phyloP scores from a whole-genome alignment of 768 basidiomycete genomes.

The Chalciporus sphaerocephalus region DNA sequence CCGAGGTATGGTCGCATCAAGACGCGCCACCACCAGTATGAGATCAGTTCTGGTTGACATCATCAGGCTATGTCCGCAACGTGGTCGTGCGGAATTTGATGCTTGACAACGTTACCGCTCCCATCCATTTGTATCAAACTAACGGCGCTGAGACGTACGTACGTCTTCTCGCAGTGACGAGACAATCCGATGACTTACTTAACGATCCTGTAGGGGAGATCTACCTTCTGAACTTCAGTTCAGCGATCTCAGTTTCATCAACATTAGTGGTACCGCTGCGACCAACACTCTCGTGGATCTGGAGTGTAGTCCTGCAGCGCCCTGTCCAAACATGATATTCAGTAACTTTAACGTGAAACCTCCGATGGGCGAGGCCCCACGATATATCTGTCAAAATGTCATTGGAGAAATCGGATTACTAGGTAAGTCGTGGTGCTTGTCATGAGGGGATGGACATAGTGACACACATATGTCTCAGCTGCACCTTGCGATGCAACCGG shows the following conservation, averaged over 20 bases:
- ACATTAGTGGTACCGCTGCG: slow-evolving; percentile 45
- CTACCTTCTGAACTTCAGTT: slow-evolving; percentile 46
- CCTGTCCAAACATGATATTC: slow-evolving; percentile 45
- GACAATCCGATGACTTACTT: slow-evolving; percentile 44
- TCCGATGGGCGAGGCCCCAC: slow-evolving; percentile 28
- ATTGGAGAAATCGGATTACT: slow-evolving; percentile 31
- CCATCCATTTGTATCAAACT: slow-evolving; percentile 19
- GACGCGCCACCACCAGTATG: too few relatives aligned
- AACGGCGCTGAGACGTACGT: too few relatives aligned
- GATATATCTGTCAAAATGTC: slow-evolving; percentile 18
- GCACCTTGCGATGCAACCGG: neutral
- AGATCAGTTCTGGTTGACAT: neutral
- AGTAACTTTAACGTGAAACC: slow-evolving; percentile 35
- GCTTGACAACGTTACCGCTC: slow-evolving; percentile 44
- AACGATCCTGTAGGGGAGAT: slow-evolving; percentile 48
- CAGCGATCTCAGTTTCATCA: slow-evolving; percentile 38
- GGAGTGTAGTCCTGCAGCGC: slow-evolving; percentile 44
- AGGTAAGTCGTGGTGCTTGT: slow-evolving; percentile 6
- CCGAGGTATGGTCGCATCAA: slow-evolving; percentile 37
- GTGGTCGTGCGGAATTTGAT: slow-evolving; percentile 12
- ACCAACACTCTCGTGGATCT: slow-evolving; percentile 35
- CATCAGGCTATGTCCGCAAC: slow-evolving; percentile 40
- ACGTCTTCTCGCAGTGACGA: too few relatives aligned
- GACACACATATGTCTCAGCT: too few relatives aligned
- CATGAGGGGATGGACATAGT: too few relatives aligned